These are phyloP conservation scores for Pyrrhoderma noxium DNA, from an alignment of 1,284 basidiomycete genomes.

Conservation along the genomic window DNA sequence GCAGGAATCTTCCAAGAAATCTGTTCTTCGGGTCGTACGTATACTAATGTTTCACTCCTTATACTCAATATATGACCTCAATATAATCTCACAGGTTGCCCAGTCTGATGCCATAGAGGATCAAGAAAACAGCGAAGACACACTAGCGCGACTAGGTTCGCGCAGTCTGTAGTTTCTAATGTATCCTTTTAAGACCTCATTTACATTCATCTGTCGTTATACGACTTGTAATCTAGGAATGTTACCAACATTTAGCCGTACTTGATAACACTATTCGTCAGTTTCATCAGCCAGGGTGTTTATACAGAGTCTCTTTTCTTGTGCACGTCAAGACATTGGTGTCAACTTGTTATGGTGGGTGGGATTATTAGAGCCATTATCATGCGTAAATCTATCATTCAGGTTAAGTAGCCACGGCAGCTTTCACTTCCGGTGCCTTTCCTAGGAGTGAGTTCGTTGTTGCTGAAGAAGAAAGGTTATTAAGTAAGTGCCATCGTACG, in stretches of 20 bases:
- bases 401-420: too few relatives aligned
- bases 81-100: conserved; percentile 54
- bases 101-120: conserved; percentile 76
- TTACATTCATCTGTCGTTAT: not conserved
- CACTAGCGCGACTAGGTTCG: conserved; percentile 65
- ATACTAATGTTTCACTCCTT: not conserved
- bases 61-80: not conserved
- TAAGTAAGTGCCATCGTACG: conserved; percentile 65
- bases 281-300: too few relatives aligned
- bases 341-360: too few relatives aligned
- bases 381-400: too few relatives aligned
- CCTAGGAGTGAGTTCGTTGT: too few relatives aligned
- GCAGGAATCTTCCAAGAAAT: conserved; percentile 98
- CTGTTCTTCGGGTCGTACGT: conserved; percentile 80
- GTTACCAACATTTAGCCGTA: too few relatives aligned
- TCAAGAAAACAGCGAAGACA: conserved; percentile 74
- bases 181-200: not conserved
- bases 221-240: too few relatives aligned
- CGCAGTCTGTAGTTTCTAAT: conserved; percentile 25
- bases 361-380: too few relatives aligned
- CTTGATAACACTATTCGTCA: too few relatives aligned
- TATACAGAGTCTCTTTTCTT: too few relatives aligned
- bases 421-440: too few relatives aligned
- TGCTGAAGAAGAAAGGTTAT: conserved; percentile 29
- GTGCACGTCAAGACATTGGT: too few relatives aligned